These are phyloP conservation scores for Daldinia eschscholtzii DNA, from an alignment of 2,329 filamentous ascomycete genomes.

Conservation along the genomic window DNA sequence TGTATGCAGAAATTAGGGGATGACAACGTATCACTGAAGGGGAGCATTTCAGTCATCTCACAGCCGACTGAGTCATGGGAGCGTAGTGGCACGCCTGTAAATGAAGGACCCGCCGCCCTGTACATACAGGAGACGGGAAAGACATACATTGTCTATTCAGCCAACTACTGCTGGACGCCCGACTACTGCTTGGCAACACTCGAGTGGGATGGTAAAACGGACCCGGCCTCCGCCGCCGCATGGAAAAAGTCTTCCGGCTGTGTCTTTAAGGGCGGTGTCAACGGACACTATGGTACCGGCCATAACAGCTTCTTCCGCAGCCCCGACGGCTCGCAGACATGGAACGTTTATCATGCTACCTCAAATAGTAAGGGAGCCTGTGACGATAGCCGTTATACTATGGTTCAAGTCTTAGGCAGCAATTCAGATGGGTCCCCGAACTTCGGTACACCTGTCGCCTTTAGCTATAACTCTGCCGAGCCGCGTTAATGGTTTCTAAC, in stretches of 20 bases:
- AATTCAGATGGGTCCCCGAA: slow-evolving; percentile 65
- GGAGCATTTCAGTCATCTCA: slow-evolving; percentile 62
- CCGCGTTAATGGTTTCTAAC: slow-evolving; percentile 1
- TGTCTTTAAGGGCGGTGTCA: slow-evolving; percentile 62
- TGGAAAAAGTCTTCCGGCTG: slow-evolving; percentile 67
- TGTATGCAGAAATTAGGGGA: slow-evolving; percentile 57
- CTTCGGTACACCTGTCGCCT: slow-evolving; percentile 58
- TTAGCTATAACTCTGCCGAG: slow-evolving; percentile 22
- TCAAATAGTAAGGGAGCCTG: slow-evolving; percentile 63
- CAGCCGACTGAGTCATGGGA: slow-evolving; percentile 66
- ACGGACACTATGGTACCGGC: slow-evolving; percentile 69
- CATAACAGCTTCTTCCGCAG: slow-evolving; percentile 71
- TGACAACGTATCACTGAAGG: slow-evolving; percentile 58
- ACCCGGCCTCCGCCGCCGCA: slow-evolving; percentile 58
- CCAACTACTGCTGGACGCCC: slow-evolving; percentile 68
- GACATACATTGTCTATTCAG: slow-evolving; percentile 67
- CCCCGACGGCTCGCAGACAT: slow-evolving; percentile 66
- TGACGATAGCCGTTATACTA: slow-evolving; percentile 66
- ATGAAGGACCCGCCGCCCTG: slow-evolving; percentile 67
- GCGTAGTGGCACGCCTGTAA: slow-evolving; percentile 59
- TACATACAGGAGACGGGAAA: slow-evolving; percentile 61
- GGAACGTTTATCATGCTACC: slow-evolving; percentile 69
- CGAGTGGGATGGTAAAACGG: slow-evolving; percentile 64
- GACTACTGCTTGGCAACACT: slow-evolving; percentile 67
- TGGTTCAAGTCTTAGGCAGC: slow-evolving; percentile 64